Evolutionary conservation across 345 rosid genomes (phyloP), one percentile per base, ranked within the genome.

Genomic region (Aquilaria yunnanensis): DNA sequence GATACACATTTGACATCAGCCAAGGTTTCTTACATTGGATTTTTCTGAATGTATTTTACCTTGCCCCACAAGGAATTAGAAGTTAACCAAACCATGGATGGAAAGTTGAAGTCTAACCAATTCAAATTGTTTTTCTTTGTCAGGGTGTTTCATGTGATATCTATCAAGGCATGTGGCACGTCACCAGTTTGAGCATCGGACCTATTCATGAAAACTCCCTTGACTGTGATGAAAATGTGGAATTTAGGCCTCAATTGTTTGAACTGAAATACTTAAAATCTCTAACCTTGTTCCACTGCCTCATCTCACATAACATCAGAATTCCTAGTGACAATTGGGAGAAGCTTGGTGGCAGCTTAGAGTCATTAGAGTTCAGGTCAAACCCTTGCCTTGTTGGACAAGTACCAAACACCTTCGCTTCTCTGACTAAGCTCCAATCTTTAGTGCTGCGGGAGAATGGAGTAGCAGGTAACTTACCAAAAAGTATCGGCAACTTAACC

Each of bases 61-160:
- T 23, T 23, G 23, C 23, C 23, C 23, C 23, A 23, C 1, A 23
- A 23, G 23, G 23, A 23, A 23, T 23, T 23, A 23, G 23, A 23
- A 23, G 23, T 23, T 23, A 23, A 23, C 23, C 23, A 23, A 23
- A 23, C 23, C 23, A 23, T 23, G 23, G 23, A 23, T 23, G 23
- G 23, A 23, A 23, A 23, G 23, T 23, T 23, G 23, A 23, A 1
- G 23, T 23, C 23, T 23, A 23, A 23, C 23, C 23, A 23, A 4
- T 1, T 12, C 10, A 23, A 23, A 33, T 47, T 14, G 12, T 29
- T 69, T 72, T 63, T 62, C 41, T 65, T 59, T 6, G 47, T 60
- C 85, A 92, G 96, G 98, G 98, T 56, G 90, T 89, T 45, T 77
- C 87, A 52, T 92, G 98, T 80, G 98, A 89, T 80, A 52, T 89